phyloP scores from a whole-genome alignment of 768 basidiomycete species.

The Lactifluus echinatus region DNA sequence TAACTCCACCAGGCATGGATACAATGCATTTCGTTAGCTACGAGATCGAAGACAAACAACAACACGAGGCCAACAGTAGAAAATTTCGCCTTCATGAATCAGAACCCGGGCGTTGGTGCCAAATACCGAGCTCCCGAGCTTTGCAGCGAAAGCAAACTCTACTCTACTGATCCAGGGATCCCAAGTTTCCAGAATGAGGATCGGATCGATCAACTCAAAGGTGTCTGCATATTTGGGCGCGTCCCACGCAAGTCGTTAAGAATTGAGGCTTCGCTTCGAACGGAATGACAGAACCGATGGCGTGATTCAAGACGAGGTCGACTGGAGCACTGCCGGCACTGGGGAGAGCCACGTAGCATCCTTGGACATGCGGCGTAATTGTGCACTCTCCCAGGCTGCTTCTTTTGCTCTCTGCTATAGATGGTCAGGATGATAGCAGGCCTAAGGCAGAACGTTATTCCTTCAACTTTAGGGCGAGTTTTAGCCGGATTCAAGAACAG shows the following conservation, averaged over 20 bases:
- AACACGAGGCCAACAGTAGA: slow-evolving; percentile 13
- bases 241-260: neutral
- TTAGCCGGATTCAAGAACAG: slow-evolving; percentile 2
- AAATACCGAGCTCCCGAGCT: slow-evolving; percentile 6
- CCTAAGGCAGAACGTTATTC: neutral
- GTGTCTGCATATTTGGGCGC: neutral
- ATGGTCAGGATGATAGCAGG: neutral
- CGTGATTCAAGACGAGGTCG: slow-evolving; percentile 1
- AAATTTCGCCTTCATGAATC: slow-evolving; percentile 1
- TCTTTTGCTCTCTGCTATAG: slow-evolving; percentile 6
- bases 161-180: neutral
- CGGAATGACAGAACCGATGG: slow-evolving; percentile 10
- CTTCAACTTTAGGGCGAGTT: slow-evolving; percentile 2
- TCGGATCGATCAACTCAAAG: slow-evolving; percentile 14
- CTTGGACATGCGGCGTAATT: slow-evolving; percentile 12
- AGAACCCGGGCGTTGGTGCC: slow-evolving; percentile 13
- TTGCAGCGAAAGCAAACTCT: neutral
- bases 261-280: neutral
- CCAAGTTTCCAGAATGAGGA: slow-evolving; percentile 3
- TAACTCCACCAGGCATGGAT: slow-evolving; percentile 12
- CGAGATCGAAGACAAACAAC: slow-evolving; percentile 4
- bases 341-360: slow-evolving; percentile 14
- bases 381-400: slow-evolving; percentile 7
- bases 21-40: slow-evolving; percentile 6
- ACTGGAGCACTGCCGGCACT: slow-evolving; percentile 5